phyloP scores from a whole-genome alignment of 345 rosid species.

The Angophora floribunda region DNA sequence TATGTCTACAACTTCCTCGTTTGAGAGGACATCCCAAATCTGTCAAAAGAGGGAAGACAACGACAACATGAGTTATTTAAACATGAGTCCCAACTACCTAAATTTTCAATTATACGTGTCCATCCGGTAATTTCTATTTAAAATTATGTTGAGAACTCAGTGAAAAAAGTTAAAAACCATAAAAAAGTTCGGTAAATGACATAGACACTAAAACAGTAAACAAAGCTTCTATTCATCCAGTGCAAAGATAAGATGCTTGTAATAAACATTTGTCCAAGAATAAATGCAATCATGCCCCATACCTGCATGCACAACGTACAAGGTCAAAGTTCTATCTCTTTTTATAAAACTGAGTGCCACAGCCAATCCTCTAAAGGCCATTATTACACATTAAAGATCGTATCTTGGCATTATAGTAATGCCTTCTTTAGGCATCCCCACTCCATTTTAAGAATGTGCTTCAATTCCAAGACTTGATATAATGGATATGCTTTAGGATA shows the following conservation, averaged over 20 bases:
- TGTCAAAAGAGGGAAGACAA: not conserved
- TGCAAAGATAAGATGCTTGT: not conserved
- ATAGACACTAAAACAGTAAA: not conserved
- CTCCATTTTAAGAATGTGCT: not conserved
- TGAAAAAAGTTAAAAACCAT: not conserved
- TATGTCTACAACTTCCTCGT: slow-evolving; percentile 24
- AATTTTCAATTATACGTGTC: not conserved
- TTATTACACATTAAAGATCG: not conserved
- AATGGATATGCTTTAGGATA: not conserved
- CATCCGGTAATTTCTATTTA: not conserved
- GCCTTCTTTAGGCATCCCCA: not conserved
- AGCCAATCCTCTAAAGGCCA: not conserved
- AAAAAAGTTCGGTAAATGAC: not conserved
- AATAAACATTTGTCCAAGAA: not conserved
- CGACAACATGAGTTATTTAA: not conserved
- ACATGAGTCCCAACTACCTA: not conserved
- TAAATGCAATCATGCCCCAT: not conserved
- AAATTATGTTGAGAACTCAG: not conserved
- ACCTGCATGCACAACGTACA: not conserved
- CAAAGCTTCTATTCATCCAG: not conserved
- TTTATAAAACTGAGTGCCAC: not conserved
- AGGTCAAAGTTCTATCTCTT: not conserved
- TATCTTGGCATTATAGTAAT: not conserved
- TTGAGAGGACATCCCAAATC: slow-evolving; percentile 46
- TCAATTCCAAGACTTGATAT: not conserved